Conservation (phyloP, 768 basidiomycete species). For the Ramaria sp. region DNA sequence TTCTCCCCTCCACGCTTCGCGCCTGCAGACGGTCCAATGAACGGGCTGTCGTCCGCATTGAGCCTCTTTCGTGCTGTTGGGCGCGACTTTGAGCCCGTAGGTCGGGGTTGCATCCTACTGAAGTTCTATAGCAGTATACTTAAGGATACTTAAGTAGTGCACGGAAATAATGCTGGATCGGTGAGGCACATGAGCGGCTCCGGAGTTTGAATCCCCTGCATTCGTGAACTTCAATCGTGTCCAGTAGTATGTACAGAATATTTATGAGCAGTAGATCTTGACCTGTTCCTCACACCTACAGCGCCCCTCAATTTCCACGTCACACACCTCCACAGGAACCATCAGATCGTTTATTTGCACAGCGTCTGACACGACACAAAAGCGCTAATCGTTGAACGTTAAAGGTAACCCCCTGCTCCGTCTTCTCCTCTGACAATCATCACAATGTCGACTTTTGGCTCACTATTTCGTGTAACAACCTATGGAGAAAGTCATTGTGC, state of each 20-base stretch:
- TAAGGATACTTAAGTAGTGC: no score
- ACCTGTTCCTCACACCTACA: no score
- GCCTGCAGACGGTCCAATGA: constrained; percentile 44
- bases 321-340: no score
- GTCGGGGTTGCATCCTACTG: constrained; percentile 6
- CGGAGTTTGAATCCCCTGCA: no score
- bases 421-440: constrained; percentile 30
- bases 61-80: constrained; percentile 52
- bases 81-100: constrained; percentile 47
- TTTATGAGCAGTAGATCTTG: no score
- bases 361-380: not conserved
- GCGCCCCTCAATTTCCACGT: no score
- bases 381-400: no score
- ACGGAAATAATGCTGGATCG: not conserved
- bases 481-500: constrained; percentile 97
- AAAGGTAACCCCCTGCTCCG: not conserved
- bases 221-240: no score
- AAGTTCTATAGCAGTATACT: no score
- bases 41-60: constrained; percentile 55
- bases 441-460: constrained; percentile 88
- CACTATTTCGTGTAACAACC: constrained; percentile 87
- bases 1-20: constrained; percentile 48
- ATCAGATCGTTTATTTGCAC: not conserved
- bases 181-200: not conserved
- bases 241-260: no score